Evolutionary conservation across 257 asterid species (phyloP), one percentile per base, ranked within the genome.

Genomic region (Gentiana dahurica): DNA sequence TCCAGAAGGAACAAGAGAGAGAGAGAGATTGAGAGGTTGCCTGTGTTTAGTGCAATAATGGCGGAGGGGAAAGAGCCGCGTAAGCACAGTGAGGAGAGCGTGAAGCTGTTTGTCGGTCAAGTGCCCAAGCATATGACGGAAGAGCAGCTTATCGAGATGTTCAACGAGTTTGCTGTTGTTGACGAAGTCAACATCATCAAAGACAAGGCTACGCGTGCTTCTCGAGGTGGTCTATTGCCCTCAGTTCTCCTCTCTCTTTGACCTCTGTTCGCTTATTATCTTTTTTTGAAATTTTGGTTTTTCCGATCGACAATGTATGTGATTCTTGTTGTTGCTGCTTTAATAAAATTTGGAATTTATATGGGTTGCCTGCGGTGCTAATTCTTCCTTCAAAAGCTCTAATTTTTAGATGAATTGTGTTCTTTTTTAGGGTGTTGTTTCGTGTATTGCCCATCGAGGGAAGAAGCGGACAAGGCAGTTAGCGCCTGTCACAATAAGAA

Each of bases 31-130:
- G n/a, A 49, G 67, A 39, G 44, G 4, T 38, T 10, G 24, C 11
- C 62, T 32, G 57, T 38, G 65, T 62, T n/a, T n/a, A n/a, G n/a
- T 47, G 81, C 73, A 48, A 62, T 63, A 78, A 87, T 87, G 96
- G 95, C 94, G 91, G 97, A 81, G 71, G 73, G 53, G 62, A n/a
- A n/a, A n/a, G n/a, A n/a, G n/a, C n/a, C n/a, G n/a, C 67, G 68
- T 24, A 51, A 54, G 37, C 74, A 71, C 59, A 81, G 81, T 55
- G 82, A 70, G 15, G 95, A 88, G 67, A 79, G 95, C 75, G 97
- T 92, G 69, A 92, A 92, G 94, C 79, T 92, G 68, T 92, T 92
- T 68, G 97, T 85, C 4, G 99, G 99, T 54, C 99, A 92, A 75
- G 95, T 87, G 73, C 97, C 98, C 52, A 92, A 85, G 80, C 72